Base-by-base conservation (phyloP, 2,329 filamentous ascomycete species). In the Phialophora tarda region DNA sequence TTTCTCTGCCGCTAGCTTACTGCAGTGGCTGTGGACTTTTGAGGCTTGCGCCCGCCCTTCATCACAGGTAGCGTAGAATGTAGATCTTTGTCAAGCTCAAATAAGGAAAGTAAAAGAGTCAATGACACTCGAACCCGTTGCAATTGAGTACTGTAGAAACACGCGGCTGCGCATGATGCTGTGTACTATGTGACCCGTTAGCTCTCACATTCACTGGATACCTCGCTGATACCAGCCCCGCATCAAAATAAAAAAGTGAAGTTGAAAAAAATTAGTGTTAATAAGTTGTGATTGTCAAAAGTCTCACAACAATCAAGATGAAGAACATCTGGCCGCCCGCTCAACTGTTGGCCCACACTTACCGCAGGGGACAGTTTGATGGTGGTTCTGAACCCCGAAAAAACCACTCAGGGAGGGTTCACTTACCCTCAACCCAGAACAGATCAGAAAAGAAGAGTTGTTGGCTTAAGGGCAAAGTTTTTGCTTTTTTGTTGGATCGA, bases 381-480 rank as follows among this genome's bases (percentile, higher is more conserved):
- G 34, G 47, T 12, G 23, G 47, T 23, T 50, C 21, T 50, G 23
- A 50, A 23, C 47, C 47, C 11, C 47, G 47, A 50, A 50, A 50
- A 50, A 50, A 24, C 47, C n/a, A 14, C 23, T 21, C 47, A 50
- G 8, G 47, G 21, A 50, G 6, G 23, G 47, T 50, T 50, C 47
- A 4, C 21, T 50, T 26, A 50, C 21, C 47, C 23, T 23, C 23
- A 50, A 50, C 47, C 47, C 47, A 50, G 3, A n/a, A 24, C 47
- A 21, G 23, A 24, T 11, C 14, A 41, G 23, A 50, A 24, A 50
- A 23, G 47, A 26, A 1, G 10, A 11, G n/a, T n/a, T n/a, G n/a
- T n/a, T 50, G 47, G 47, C 21, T 50, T 50, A 50, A 26, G 47
- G 47, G 47, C 47, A 50, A 26, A 50, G 47, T 50, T 50, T 50